A percentile compares a stretch with the other conserved stretches of the same genome.
Conservation (phyloP, 2,329 filamentous ascomycete genomes). For the Beauveria australis region DNA sequence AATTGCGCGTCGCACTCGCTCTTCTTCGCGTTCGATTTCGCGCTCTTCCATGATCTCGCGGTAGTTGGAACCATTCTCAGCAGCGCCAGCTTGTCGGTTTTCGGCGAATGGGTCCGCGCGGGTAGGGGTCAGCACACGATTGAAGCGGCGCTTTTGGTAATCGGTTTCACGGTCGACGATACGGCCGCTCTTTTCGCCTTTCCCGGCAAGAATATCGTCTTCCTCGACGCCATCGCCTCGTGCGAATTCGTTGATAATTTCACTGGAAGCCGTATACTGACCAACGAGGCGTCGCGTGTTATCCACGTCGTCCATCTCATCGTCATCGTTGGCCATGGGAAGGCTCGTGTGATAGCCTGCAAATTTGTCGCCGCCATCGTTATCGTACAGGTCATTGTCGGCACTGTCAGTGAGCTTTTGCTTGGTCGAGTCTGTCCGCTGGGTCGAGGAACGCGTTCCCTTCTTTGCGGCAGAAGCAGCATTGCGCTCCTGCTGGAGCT, state of each 20-base stretch:
- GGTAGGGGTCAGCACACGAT: slow-evolving; percentile 78
- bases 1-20: slow-evolving; percentile 72
- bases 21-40: slow-evolving; percentile 89
- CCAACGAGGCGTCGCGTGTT: slow-evolving; percentile 73
- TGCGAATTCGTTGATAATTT: slow-evolving; percentile 91
- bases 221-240: slow-evolving; percentile 80
- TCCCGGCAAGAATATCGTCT: slow-evolving; percentile 77
- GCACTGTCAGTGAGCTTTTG: slow-evolving; percentile 83
- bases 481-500: slow-evolving; percentile 89
- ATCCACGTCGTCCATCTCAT: slow-evolving; percentile 68
- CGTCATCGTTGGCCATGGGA: slow-evolving; percentile 67
- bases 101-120: slow-evolving; percentile 79
- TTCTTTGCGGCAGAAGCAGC: slow-evolving; percentile 70
- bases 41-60: slow-evolving; percentile 84
- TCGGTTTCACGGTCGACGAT: slow-evolving; percentile 92
- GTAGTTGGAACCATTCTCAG: slow-evolving; percentile 71
- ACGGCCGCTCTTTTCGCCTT: slow-evolving; percentile 78
- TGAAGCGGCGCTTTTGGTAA: slow-evolving; percentile 92
- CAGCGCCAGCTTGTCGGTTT: slow-evolving; percentile 58
- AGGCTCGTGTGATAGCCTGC: slow-evolving; percentile 88
- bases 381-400: slow-evolving; percentile 82
- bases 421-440: slow-evolving; percentile 84
- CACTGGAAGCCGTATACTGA: slow-evolving; percentile 88
- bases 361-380: slow-evolving; percentile 69
- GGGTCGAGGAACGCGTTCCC: slow-evolving; percentile 66